Base-by-base conservation (phyloP, 208 protist species). In the Crithidia fasciculata region DNA sequence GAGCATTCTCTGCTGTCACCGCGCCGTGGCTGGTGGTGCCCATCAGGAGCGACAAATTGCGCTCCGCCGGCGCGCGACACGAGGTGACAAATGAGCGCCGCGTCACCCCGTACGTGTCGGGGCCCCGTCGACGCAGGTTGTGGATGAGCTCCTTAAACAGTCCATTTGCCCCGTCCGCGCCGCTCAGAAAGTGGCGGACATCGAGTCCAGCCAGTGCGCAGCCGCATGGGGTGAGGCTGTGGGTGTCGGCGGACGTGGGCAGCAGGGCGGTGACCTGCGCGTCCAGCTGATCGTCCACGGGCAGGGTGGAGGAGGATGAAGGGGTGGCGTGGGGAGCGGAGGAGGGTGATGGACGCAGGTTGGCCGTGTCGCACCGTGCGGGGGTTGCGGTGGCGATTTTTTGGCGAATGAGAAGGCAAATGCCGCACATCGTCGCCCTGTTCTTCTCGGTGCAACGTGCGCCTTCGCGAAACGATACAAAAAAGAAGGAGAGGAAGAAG, bases 81-180 rank as follows among this genome's bases (percentile, higher is more conserved):
- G 66, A 61, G 13, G 74, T 65, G 15, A 61, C 60, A 8, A 85
- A 80, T 13, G 71, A 65, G 8, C 84, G 84, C 13, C 74, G 76
- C 10, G 85, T 87, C 41, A 80, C 70, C 47, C 77, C 79, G 62
- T 81, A 83, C 45, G 66, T 76, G 59, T 91, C 82, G 0, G 86
- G 86, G 2, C 86, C 86, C 28, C 86, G 86, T 7, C 81, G 79
- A 9, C 71, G 69, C 41, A 91, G 61, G 68, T 91, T 91, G 18
- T 75, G 66, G 5, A 91, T 19, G 37, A 88, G 39, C 55, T 76
- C 64, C 40, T 41, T 36, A 19, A 85, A 87, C 61, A 84, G 72
- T 45, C n/a, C 9, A 59, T 72, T 50, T 37, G 12, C 57, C 3
- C 61, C 60, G 39, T 75, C 57, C 19, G 19, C 18, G 68, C 49